A percentile compares a stretch with the other conserved stretches of the same genome.
These are phyloP conservation scores for Marasmius fiardii DNA, from an alignment of 1,284 basidiomycete genomes.

Conservation along the genomic window DNA sequence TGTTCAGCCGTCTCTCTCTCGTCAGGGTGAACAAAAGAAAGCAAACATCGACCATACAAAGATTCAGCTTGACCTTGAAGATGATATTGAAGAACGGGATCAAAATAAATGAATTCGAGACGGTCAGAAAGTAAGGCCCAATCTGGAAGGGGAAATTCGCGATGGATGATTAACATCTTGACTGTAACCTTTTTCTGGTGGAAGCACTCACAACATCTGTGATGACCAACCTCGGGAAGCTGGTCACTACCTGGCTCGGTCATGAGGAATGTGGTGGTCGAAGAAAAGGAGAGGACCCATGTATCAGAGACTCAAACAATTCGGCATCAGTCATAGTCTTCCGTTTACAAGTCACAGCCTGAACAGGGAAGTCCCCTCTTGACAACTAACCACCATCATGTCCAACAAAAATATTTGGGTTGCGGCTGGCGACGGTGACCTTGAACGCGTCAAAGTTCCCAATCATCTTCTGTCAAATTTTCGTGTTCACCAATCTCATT, in stretches of 20 bases:
- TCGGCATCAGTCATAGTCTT: conserved; percentile 7
- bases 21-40: conserved; percentile 88
- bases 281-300: background rate
- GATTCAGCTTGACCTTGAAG: conserved; percentile 67
- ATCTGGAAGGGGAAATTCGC: conserved; percentile 32
- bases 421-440: conserved; percentile 85
- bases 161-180: conserved; percentile 1
- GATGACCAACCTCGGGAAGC: conserved; percentile 5
- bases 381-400: conserved; percentile 18
- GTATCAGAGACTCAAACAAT: background rate
- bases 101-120: conserved; percentile 84
- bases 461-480: conserved; percentile 2
- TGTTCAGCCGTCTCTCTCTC: conserved; percentile 77
- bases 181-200: background rate
- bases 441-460: conserved; percentile 43
- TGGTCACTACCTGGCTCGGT: background rate
- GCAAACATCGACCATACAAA: conserved; percentile 74
- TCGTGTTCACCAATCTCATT: conserved; percentile 13
- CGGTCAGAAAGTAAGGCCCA: conserved; percentile 73
- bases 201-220: conserved; percentile 14
- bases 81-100: conserved; percentile 80
- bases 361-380: conserved; percentile 4
- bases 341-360: background rate
- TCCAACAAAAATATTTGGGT: conserved; percentile 82
- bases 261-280: background rate